Conservation (phyloP, 805 yeast genomes). For the Starmerella bombicola region DNA sequence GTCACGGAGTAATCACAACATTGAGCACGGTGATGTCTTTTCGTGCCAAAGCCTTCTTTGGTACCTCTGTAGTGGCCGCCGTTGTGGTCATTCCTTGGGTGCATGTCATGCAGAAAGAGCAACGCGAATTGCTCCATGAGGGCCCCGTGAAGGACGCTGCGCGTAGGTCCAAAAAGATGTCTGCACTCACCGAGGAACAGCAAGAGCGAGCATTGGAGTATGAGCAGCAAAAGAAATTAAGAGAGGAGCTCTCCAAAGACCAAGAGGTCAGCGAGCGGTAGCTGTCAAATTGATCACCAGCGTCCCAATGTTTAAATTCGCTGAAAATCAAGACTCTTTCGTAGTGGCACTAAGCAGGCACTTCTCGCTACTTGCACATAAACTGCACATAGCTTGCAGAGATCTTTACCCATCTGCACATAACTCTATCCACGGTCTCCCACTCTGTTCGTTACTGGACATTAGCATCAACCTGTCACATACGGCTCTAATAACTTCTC, state of each 20-base stretch:
- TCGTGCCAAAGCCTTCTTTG: slow-evolving; percentile 66
- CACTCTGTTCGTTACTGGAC: too few relatives aligned
- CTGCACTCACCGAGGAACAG: slow-evolving; percentile 26
- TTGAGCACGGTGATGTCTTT: slow-evolving; percentile 58
- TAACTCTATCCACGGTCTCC: too few relatives aligned
- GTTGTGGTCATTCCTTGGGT: slow-evolving; percentile 56
- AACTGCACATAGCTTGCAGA: too few relatives aligned
- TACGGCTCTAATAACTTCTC: too few relatives aligned
- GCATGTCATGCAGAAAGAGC: slow-evolving; percentile 56
- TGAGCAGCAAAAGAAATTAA: slow-evolving; percentile 23
- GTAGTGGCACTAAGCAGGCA: too few relatives aligned
- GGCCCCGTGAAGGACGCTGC: slow-evolving; percentile 80
- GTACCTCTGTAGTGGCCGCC: slow-evolving; percentile 42
- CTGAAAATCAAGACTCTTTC: too few relatives aligned
- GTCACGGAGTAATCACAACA: not conserved
- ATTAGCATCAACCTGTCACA: too few relatives aligned
- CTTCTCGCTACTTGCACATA: too few relatives aligned
- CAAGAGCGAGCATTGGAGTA: slow-evolving; percentile 27
- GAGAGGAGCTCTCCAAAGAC: slow-evolving; percentile 17
- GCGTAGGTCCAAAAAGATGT: slow-evolving; percentile 39
- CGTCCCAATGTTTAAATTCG: too few relatives aligned
- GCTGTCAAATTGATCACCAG: too few relatives aligned
- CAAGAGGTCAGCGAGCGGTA: slow-evolving; percentile 17
- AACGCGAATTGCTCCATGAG: slow-evolving; percentile 57
- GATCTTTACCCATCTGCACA: too few relatives aligned